phyloP scores from a whole-genome alignment of 257 asterid species.

The Cynanchum wilfordii region DNA sequence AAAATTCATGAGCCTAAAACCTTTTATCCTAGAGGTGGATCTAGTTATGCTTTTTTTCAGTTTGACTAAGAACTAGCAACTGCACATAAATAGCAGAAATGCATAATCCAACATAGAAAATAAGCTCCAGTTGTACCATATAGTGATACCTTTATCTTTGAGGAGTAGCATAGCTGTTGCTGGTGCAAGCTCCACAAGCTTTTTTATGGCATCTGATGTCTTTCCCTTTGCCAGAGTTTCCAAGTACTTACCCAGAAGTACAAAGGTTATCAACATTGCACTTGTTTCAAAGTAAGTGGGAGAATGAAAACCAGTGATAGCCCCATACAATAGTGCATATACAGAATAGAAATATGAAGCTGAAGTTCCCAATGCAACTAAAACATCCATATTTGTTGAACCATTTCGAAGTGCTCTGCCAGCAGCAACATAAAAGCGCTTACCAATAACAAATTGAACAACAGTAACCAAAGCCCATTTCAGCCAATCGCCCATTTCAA shows the following conservation, averaged over 20 bases:
- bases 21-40: neutral
- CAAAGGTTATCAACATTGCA: conserved; percentile 96
- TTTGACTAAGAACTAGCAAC: neutral
- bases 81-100: neutral
- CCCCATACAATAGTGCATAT: conserved; percentile 80
- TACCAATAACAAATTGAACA: conserved; percentile 88
- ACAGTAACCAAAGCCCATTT: conserved; percentile 85
- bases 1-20: conserved; percentile 4
- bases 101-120: neutral
- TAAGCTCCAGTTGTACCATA: neutral
- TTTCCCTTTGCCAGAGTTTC: conserved; percentile 95
- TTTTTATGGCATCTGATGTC: conserved; percentile 95
- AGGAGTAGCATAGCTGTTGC: conserved; percentile 77
- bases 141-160: conserved; percentile 57
- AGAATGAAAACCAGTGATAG: conserved; percentile 84
- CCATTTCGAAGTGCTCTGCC: conserved; percentile 96
- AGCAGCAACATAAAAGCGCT: conserved; percentile 95
- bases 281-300: conserved; percentile 96
- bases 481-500: conserved; percentile 97
- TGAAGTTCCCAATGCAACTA: conserved; percentile 93
- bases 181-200: conserved; percentile 93
- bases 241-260: conserved; percentile 88
- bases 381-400: conserved; percentile 98
- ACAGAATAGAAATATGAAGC: conserved; percentile 95
- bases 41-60: neutral